These are phyloP conservation scores for Phlebiopsis gigantea DNA, from an alignment of 768 basidiomycete species.

Conservation along the genomic window DNA sequence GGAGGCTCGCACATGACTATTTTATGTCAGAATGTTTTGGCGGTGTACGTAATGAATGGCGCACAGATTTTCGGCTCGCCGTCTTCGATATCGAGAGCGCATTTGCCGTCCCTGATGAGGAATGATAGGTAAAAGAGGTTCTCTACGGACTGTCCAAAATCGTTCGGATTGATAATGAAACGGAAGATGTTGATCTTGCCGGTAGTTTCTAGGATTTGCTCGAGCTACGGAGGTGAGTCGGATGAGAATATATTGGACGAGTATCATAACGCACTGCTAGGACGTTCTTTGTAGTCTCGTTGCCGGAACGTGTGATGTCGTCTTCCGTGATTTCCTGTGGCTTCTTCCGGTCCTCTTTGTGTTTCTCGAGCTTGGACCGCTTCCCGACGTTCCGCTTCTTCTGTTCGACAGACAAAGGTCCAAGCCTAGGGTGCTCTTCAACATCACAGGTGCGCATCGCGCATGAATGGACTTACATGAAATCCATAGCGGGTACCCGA, in stretches of 20 bases:
- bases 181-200: slow-evolving; percentile 71
- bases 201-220: slow-evolving; percentile 47
- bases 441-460: not conserved
- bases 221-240: slow-evolving; percentile 53
- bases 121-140: slow-evolving; percentile 96
- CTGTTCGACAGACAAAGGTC: slow-evolving; percentile 82
- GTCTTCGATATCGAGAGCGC: slow-evolving; percentile 63
- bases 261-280: slow-evolving; percentile 41
- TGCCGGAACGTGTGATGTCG: slow-evolving; percentile 77
- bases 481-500: slow-evolving; percentile 76
- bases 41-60: slow-evolving; percentile 19
- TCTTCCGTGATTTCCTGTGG: slow-evolving; percentile 82
- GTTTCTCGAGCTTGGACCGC: slow-evolving; percentile 67
- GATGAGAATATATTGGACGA: not conserved
- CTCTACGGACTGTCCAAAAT: slow-evolving; percentile 93
- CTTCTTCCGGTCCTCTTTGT: slow-evolving; percentile 57
- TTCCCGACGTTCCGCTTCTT: slow-evolving; percentile 63
- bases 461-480: slow-evolving; percentile 59
- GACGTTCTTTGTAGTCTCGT: slow-evolving; percentile 89
- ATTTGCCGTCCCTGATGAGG: slow-evolving; percentile 80
- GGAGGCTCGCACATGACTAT: slow-evolving; percentile 64
- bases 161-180: slow-evolving; percentile 84
- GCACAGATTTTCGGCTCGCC: slow-evolving; percentile 75
- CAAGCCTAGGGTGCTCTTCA: slow-evolving; percentile 57
- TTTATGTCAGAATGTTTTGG: not conserved